Percentiles rank a stretch among this genome's conserved stretches.
phyloP scores from a whole-genome alignment of 192 early-diverging fungal genomes.

The Backusella australiensis region DNA sequence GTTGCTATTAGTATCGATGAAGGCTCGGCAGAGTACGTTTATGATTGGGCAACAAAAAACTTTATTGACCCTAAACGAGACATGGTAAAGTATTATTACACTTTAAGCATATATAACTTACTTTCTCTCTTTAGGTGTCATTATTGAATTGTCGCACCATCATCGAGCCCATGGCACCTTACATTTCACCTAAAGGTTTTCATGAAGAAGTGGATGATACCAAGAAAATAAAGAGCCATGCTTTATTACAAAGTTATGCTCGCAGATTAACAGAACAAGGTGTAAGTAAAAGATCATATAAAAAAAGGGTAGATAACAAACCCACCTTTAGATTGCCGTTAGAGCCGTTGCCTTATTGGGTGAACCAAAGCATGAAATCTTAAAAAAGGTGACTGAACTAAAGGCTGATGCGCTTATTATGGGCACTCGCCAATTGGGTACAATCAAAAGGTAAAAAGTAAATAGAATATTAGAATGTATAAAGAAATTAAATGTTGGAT shows the following conservation, averaged over 20 bases:
- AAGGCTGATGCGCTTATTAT: constrained; percentile 55
- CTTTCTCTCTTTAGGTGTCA: neutral
- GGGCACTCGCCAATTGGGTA: constrained; percentile 58
- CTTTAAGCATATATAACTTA: neutral
- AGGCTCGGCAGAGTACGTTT: constrained; percentile 26
- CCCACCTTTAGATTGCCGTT: constrained; percentile 20
- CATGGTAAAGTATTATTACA: neutral
- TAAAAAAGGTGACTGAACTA: constrained; percentile 51
- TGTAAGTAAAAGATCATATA: neutral
- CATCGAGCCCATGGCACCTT: constrained; percentile 23
- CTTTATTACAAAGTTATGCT: constrained; percentile 17
- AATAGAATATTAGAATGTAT: neutral
- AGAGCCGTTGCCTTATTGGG: constrained; percentile 56
- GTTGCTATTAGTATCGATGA: constrained; percentile 23
- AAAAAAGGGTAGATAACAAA: neutral
- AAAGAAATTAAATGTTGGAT: neutral
- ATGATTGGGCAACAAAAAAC: constrained; percentile 30
- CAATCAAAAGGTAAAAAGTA: constrained; percentile 37
- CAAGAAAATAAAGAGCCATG: constrained; percentile 19
- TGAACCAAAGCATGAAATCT: constrained; percentile 58
- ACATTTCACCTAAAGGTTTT: constrained; percentile 20
- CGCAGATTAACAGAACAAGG: constrained; percentile 4
- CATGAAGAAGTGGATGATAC: constrained; percentile 21
- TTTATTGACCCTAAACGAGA: constrained; percentile 29
- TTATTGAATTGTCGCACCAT: constrained; percentile 17